Base-by-base conservation (phyloP, 176 grass and related monocot genomes). In the Carex myosuroides region DNA sequence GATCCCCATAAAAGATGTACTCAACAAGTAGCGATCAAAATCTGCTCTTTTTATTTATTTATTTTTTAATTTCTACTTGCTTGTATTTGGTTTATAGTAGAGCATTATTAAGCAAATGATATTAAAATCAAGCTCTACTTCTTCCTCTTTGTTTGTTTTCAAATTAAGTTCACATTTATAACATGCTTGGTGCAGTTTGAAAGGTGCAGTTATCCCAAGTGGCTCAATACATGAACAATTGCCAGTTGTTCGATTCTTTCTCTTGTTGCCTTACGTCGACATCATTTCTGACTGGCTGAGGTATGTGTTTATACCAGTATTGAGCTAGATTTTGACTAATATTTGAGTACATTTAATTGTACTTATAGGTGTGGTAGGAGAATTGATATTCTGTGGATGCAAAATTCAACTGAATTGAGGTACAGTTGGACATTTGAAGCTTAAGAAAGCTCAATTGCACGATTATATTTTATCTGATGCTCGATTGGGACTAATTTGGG, bases 241-340 rank as follows among this genome's bases (percentile, higher is more conserved):
- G 32, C 24, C 41, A 10, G 60, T 48, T 29, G 59, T 29, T 54
- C 22, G 20, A 30, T 83, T 65, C 46, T 68, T 66, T 67, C 48
- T 54, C 17, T 83, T 83, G 48, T 66, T 83, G 20, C 81, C 81
- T 69, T 83, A 83, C 21, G 46, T 29, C 3, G 22, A 83, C 17
- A 83, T 69, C 44, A 83, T 83, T 17, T 68, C 81, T 33, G 26
- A 54, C 21, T 67, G 42, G 22, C 42, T 83, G 29, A 83, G 64
- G 64, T 78, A 78, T 57, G 13, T 30, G 3, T 24, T 52, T 0
- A 57, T 78, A 33, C 14, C 73, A 18, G 13, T 17, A 3, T 0
- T 57, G 30, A 29, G 50, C 2, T 56, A 30, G 13, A 54, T 55
- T 77, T 55, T 77, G 48, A 57, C 32, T 78, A 57, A 50, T 12